Conservation (phyloP, 2,329 filamentous ascomycete species). For the Cladorrhinum sp. region DNA sequence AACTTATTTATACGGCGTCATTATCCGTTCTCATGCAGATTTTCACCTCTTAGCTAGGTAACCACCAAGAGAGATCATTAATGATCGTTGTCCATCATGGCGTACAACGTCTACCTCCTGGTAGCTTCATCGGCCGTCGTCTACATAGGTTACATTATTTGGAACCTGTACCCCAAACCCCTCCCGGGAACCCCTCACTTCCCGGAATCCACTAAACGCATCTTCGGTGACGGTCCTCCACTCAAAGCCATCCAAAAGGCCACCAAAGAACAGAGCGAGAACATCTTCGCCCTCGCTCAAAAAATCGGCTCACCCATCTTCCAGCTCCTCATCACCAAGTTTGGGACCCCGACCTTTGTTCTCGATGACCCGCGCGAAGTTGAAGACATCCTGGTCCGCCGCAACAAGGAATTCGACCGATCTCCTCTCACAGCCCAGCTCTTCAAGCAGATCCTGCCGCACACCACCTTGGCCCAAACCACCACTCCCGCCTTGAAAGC, state of each 20-base stretch:
- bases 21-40: too few species aligned
- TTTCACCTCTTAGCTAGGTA: neutral
- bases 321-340: constrained; percentile 27
- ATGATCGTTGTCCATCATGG: neutral
- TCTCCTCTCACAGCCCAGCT: constrained; percentile 25
- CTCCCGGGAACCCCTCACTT: neutral
- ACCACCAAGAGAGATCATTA: neutral
- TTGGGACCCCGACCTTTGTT: constrained; percentile 26
- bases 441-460: constrained; percentile 29
- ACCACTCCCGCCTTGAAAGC: constrained; percentile 30
- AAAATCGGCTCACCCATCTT: constrained; percentile 25
- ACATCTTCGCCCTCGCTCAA: neutral
- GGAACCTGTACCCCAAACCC: neutral
- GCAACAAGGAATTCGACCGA: constrained; percentile 33
- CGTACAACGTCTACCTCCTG: neutral
- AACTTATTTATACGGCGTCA: too few species aligned
- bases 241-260: neutral
- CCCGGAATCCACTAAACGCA: neutral
- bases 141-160: neutral
- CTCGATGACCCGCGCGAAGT: constrained; percentile 31
- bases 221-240: neutral
- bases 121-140: neutral
- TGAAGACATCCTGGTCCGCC: constrained; percentile 31
- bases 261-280: neutral
- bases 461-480: constrained; percentile 27